Evolutionary conservation across 306 rosid genomes (phyloP).

Genomic region (Cyamopsis tetragonoloba): DNA sequence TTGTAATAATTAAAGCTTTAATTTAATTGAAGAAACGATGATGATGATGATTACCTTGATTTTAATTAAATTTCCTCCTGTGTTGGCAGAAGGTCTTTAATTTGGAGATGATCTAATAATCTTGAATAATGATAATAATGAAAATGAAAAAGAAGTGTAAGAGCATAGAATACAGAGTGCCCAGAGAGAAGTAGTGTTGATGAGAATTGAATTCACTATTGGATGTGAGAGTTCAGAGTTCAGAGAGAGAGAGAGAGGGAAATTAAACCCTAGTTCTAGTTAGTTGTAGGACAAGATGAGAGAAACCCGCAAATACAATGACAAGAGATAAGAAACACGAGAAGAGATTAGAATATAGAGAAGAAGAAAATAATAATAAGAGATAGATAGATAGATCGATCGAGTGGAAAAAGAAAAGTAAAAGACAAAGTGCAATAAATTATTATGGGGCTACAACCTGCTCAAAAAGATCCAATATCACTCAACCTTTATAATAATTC

Average conservation of each 20-base stretch:
- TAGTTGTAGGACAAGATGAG: slow-evolving; percentile 43
- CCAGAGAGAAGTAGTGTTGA: slow-evolving; percentile 31
- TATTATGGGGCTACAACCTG: slow-evolving; percentile 25
- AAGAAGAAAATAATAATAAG: slow-evolving; percentile 36
- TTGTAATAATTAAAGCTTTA: slow-evolving; percentile 4
- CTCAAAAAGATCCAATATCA: slow-evolving; percentile 32
- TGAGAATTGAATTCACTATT: slow-evolving; percentile 43
- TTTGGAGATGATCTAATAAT: slow-evolving; percentile 44
- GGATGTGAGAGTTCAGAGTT: slow-evolving; percentile 48
- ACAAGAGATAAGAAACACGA: slow-evolving; percentile 32
- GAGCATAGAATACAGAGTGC: no score
- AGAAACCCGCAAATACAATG: slow-evolving; percentile 51
- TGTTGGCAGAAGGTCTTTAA: slow-evolving; percentile 30
- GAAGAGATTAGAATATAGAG: slow-evolving; percentile 40
- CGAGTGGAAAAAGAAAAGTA: slow-evolving; percentile 34
- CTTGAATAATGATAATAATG: slow-evolving; percentile 32
- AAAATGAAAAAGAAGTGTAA: slow-evolving; percentile 38
- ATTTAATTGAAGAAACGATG: slow-evolving; percentile 26
- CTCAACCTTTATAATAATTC: slow-evolving; percentile 31
- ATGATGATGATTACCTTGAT: slow-evolving; percentile 38
- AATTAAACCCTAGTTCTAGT: slow-evolving; percentile 91
- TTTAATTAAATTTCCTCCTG: slow-evolving; percentile 11
- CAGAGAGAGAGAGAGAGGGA: slow-evolving; percentile 16
- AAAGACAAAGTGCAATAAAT: slow-evolving; percentile 45
- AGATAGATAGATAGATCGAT: no score